Evolutionary conservation across 495 filamentous ascomycete species (phyloP), one percentile per base, ranked within the genome.

Genomic region (Lepraria neglecta): DNA sequence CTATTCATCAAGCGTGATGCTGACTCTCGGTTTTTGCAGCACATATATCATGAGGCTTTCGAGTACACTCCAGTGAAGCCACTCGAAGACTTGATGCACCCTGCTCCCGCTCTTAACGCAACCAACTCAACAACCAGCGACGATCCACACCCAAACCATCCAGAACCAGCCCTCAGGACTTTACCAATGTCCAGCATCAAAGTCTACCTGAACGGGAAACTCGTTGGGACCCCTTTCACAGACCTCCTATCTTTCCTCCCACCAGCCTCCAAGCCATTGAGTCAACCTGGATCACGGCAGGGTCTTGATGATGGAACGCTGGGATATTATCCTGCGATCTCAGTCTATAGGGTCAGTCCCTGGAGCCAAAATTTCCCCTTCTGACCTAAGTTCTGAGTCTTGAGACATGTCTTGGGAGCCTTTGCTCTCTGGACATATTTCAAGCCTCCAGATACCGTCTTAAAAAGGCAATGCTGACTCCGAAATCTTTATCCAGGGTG

Each of bases 291-390:
- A 11, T 89, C 89, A 14, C 80, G 95, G 24, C 88, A 91, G 55
- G 83, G 81, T 4, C 83, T 94, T 38, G 95, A 99, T 68, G 95
- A 99, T 67, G 92, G 92, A 28, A 87, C 89, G 77, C 78, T 96
- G 4, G 95, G 95, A 0, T 99, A 99, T 70, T 96, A 92, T 70
- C 95, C 95, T 0, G 91, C 92, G 24, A 84, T 97, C 19, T 91
- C 89, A 63, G 90, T 92, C 40, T 97, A 96, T 70, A 24, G 24
- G 24, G 24, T 24, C 24, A 24, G 24, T 24, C 24, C 24, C 24
- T 24, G 24, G 24, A 24, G 24, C 24, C 24, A 1, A 24, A 24
- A 1, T 24, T 24, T 24, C 24, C 24, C 24, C 24, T 24, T 2
- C 24, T 24, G 24, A 24, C 24, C 24, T 24, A 24, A 24, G 24